phyloP scores from a whole-genome alignment of 306 rosid species.

The Citrullus colocynthis region DNA sequence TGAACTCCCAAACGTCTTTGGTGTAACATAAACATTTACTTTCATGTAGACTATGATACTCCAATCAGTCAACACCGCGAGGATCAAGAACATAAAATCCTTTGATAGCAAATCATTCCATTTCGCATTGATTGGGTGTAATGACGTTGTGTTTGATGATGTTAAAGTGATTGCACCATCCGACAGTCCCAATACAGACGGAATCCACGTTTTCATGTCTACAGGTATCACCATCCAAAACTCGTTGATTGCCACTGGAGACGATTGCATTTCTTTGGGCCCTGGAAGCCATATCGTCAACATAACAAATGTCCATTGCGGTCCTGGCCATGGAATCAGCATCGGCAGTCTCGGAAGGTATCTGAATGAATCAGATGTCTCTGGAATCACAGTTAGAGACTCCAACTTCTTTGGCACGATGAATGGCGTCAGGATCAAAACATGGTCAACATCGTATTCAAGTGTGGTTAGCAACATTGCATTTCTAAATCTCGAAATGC shows the following conservation, averaged over 20 bases:
- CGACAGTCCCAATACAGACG: slow-evolving; percentile 28
- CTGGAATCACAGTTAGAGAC: not conserved
- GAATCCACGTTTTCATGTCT: slow-evolving; percentile 15
- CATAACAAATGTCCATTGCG: slow-evolving; percentile 7
- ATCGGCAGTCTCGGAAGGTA: slow-evolving; percentile 19
- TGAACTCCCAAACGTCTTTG: not conserved
- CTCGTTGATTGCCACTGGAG: slow-evolving; percentile 16
- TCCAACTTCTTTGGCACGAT: slow-evolving; percentile 15
- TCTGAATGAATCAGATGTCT: not conserved
- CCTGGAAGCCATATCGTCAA: not conserved
- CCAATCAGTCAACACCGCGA: not conserved
- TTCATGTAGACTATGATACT: slow-evolving; percentile 13
- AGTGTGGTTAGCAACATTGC: slow-evolving; percentile 8
- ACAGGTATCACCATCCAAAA: not conserved
- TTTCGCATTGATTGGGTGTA: slow-evolving; percentile 11
- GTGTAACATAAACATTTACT: not conserved
- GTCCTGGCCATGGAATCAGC: slow-evolving; percentile 34
- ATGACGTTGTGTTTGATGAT: not conserved
- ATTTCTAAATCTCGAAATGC: slow-evolving; percentile 4
- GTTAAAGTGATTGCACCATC: not conserved
- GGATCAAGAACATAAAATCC: not conserved
- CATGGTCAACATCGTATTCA: slow-evolving; percentile 13
- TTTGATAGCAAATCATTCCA: slow-evolving; percentile 18
- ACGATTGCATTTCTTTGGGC: slow-evolving; percentile 25
- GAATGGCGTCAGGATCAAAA: slow-evolving; percentile 26